Evolutionary conservation across 2,329 filamentous ascomycete genomes (phyloP).

Genomic region (Aspergillus spinulosporus): DNA sequence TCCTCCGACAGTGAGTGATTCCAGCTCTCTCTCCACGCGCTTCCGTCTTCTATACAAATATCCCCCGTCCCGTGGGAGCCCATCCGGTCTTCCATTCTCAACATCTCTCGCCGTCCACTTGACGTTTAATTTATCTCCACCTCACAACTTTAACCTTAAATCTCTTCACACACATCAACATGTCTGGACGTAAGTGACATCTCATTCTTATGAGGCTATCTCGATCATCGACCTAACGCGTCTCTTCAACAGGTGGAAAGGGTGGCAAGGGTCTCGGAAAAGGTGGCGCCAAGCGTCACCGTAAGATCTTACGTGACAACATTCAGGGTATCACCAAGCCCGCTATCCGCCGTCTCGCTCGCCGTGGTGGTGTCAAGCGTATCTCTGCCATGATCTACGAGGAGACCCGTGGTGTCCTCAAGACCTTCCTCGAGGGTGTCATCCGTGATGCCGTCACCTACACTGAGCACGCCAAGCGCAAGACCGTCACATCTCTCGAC

Average conservation of each 20-base stretch:
- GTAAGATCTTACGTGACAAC: conserved; percentile 99
- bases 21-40: conserved; percentile 30
- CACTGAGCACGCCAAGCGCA: conserved; percentile 78
- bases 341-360: conserved; percentile 95
- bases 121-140: conserved; percentile 29
- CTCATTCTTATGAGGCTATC: conserved; percentile 7
- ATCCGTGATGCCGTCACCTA: conserved; percentile 79
- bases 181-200: conserved; percentile 59
- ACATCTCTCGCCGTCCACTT: conserved; percentile 25
- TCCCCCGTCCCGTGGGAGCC: conserved; percentile 31
- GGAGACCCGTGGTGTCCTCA: conserved; percentile 78
- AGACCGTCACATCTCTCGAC: conserved; percentile 57
- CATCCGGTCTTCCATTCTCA: conserved; percentile 27
- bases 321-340: conserved; percentile 99
- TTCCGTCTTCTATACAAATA: conserved; percentile 42
- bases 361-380: conserved; percentile 99
- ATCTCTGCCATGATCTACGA: conserved; percentile 94
- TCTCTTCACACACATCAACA: conserved; percentile 45
- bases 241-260: conserved; percentile 69
- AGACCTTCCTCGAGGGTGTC: conserved; percentile 80
- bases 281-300: conserved; percentile 97
- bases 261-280: conserved; percentile 97
- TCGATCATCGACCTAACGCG: conserved; percentile 46
- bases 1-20: conserved; percentile 40
- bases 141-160: conserved; percentile 30